A percentile compares a stretch with the other conserved stretches of the same genome.
These are phyloP conservation scores for Fremontodendron californicum DNA, from an alignment of 345 rosid genomes.

Conservation along the genomic window DNA sequence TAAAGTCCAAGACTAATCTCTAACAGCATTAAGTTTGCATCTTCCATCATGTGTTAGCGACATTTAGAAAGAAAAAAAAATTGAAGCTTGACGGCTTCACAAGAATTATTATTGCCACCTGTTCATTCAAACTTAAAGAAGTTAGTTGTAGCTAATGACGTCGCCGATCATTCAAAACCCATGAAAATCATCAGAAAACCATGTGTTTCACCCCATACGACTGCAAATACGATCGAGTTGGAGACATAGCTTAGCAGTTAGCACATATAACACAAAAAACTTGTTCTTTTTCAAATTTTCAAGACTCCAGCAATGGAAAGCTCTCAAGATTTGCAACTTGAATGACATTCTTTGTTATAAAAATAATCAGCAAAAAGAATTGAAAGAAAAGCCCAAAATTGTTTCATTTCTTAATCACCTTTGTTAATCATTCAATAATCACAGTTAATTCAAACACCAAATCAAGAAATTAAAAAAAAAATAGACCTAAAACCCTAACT, in stretches of 20 bases:
- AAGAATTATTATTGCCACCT: background rate
- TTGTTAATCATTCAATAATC: background rate
- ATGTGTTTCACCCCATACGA: background rate
- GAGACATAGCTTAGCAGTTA: background rate
- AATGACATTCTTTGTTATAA: background rate
- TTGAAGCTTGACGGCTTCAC: background rate
- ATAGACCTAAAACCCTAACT: conserved; percentile 3
- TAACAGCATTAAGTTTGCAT: background rate
- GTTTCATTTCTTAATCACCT: background rate
- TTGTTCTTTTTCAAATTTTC: background rate
- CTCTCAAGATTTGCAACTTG: background rate
- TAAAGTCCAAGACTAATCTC: background rate
- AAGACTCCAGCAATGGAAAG: background rate
- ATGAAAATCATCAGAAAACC: conserved; percentile 3
- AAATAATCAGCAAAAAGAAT: background rate
- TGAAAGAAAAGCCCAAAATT: background rate
- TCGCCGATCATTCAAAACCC: background rate
- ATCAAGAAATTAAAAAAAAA: background rate
- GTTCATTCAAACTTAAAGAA: background rate
- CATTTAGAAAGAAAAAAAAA: background rate
- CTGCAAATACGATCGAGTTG: background rate
- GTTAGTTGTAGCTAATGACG: background rate
- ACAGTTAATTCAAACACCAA: background rate
- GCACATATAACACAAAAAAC: background rate
- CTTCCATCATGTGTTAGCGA: background rate